phyloP scores from a whole-genome alignment of 2,329 filamentous ascomycete species.

The Monilinia polystroma region DNA sequence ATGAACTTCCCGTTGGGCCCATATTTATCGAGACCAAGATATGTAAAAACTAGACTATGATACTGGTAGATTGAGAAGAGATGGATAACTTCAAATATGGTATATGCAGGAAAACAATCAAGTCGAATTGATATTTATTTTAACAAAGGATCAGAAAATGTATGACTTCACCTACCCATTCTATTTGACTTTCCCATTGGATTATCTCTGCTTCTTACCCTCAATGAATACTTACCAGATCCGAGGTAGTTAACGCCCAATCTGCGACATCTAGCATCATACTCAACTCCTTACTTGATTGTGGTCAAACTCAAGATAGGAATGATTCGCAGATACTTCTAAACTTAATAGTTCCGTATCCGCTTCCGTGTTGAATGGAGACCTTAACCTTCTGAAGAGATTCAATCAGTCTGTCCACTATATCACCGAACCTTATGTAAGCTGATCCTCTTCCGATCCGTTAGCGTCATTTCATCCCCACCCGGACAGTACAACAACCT shows the following conservation, averaged over 20 bases:
- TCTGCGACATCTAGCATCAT: background rate
- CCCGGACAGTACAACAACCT: background rate
- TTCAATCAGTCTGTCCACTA: background rate
- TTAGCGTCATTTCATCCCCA: background rate
- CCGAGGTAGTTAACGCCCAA: conserved; percentile 4
- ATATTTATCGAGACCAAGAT: background rate
- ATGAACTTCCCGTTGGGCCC: background rate
- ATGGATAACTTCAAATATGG: background rate
- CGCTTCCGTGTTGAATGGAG: conserved; percentile 20
- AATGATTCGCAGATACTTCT: conserved; percentile 3
- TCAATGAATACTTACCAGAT: background rate
- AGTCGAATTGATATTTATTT: background rate
- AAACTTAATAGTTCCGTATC: conserved; percentile 1
- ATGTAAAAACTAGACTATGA: background rate
- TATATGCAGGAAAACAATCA: background rate
- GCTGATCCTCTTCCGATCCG: conserved; percentile 13
- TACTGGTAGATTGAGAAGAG: background rate
- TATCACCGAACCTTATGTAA: conserved; percentile 3
- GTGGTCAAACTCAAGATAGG: conserved; percentile 3
- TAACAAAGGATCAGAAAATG: background rate
- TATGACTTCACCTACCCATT: background rate
- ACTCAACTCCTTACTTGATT: conserved; percentile 11
- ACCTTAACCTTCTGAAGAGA: background rate
- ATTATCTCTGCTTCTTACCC: conserved; percentile 6
- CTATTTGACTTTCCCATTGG: background rate